Base-by-base conservation (phyloP, 176 grass and related monocot genomes). In the Juncus inflexus region DNA sequence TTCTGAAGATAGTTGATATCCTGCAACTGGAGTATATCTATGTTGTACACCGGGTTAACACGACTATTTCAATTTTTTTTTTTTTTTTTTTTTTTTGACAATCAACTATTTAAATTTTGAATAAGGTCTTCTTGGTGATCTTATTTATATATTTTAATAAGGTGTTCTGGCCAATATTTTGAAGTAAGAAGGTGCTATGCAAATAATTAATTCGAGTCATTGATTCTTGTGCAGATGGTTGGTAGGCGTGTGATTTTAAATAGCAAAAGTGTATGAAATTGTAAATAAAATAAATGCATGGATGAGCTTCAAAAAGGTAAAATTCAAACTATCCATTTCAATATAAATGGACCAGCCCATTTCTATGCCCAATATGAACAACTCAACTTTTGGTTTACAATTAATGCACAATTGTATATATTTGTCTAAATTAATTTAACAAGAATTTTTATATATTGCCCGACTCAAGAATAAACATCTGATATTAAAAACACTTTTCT, bases 171-270 rank as follows among this genome's bases (percentile, higher is more conserved):
- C 1, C 49, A 52, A 57, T 57, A 11, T 57, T 57, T 15, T 57
- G 5, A 57, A 13, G 14, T 12, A 11, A 13, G 10, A 13, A 57
- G 54, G 10, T 57, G 12, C 5, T 57, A 15, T 57, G 54, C 54
- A 57, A 57, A 28, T 28, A 47, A 47, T 47, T 47, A 12, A 57
- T 57, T 66, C 2, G 15, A 12, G 2, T 50, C 19, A 52, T 66
- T 41, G 16, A 51, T 15, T 52, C 42, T 52, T 66, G 63, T 37
- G 63, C 43, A 66, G 4, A 65, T 63, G 4, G 39, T 43, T 62
- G 61, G 61, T 13, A 5, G 39, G 12, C 2, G 43, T 47, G 10
- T 12, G 12, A 42, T 13, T 9, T 64, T 64, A 64, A 64, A 45
- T 45, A 13, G 61, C 2, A 1, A 64, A 64, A 37, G 12, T 42